Evolutionary conservation across 2,329 filamentous ascomycete genomes (phyloP).

Genomic region (Scopulariopsis brevicaulis): DNA sequence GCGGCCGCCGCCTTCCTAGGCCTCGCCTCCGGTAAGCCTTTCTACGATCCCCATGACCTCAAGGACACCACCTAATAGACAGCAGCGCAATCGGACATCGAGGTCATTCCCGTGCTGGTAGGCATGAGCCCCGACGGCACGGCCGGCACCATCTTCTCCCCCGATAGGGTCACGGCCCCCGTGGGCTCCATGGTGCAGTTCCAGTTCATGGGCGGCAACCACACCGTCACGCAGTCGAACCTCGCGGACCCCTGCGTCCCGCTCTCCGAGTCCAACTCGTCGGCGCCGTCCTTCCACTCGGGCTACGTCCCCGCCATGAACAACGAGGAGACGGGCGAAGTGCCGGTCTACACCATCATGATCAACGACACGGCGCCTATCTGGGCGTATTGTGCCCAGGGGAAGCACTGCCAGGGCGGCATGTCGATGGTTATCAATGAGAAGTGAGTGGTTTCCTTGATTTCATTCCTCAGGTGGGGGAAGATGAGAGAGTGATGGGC

Average conservation of each 20-base stretch:
- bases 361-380: constrained; percentile 59
- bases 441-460: constrained; percentile 36
- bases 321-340: constrained; percentile 31
- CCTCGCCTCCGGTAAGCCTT: constrained; percentile 29
- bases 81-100: background rate
- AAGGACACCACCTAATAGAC: background rate
- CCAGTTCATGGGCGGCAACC: constrained; percentile 58
- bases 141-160: constrained; percentile 46
- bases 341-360: constrained; percentile 60
- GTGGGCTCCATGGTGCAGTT: constrained; percentile 55
- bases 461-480: background rate
- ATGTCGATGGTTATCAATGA: constrained; percentile 72
- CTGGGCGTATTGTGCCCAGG: constrained; percentile 72
- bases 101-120: constrained; percentile 40
- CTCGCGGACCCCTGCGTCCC: constrained; percentile 52
- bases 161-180: constrained; percentile 55
- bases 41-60: background rate
- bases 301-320: constrained; percentile 55
- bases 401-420: constrained; percentile 60
- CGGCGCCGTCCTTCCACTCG: constrained; percentile 50
- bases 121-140: constrained; percentile 38
- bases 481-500: background rate
- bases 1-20: constrained; percentile 34
- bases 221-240: constrained; percentile 68
- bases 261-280: constrained; percentile 37